phyloP scores from a whole-genome alignment of 2,329 filamentous ascomycete species.

The Simplicillium sp. region DNA sequence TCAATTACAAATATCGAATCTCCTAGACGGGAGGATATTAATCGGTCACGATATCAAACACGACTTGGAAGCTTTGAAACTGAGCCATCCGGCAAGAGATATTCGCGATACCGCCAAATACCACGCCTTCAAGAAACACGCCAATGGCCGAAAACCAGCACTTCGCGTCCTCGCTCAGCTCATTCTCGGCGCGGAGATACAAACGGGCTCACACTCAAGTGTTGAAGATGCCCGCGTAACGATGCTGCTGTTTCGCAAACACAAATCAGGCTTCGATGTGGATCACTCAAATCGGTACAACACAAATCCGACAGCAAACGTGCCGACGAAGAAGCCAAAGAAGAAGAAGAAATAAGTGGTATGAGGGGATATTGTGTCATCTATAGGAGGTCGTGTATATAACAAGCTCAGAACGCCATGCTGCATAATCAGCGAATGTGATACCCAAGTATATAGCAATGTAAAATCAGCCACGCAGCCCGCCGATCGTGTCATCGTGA shows the following conservation, averaged over 20 bases:
- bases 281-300: conserved; percentile 64
- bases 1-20: conserved; percentile 57
- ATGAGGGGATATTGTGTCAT: background rate
- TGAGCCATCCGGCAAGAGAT: conserved; percentile 70
- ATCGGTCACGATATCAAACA: conserved; percentile 80
- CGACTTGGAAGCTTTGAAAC: conserved; percentile 63
- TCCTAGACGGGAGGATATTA: conserved; percentile 63
- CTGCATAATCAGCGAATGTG: background rate
- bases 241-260: conserved; percentile 78
- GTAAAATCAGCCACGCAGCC: background rate
- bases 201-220: conserved; percentile 55
- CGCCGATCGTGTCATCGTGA: too few relatives aligned
- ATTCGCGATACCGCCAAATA: conserved; percentile 80
- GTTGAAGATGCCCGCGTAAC: conserved; percentile 76
- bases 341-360: conserved; percentile 28
- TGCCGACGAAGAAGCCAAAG: conserved; percentile 29
- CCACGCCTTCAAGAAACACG: conserved; percentile 61
- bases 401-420: background rate
- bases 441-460: background rate
- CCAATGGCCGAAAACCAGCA: conserved; percentile 58
- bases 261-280: conserved; percentile 78
- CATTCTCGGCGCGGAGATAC: conserved; percentile 52
- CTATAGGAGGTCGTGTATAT: background rate
- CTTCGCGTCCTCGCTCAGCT: conserved; percentile 49
- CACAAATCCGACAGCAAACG: conserved; percentile 14